These are phyloP conservation scores for Solanum hybrid DNA, from an alignment of 305 asterid species.

Conservation along the genomic window DNA sequence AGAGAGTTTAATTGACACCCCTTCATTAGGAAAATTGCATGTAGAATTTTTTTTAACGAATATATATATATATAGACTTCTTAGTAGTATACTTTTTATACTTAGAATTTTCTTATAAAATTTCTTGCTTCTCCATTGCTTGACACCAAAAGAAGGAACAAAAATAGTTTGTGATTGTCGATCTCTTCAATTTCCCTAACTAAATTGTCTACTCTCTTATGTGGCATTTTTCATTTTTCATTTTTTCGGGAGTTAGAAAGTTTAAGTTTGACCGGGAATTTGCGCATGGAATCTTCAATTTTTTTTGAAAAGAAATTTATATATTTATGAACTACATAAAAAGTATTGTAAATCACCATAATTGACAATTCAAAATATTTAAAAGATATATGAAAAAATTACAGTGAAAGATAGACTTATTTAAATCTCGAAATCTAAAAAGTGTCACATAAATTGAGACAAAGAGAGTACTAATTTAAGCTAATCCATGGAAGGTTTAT, in stretches of 20 bases:
- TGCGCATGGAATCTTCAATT: accelerated
- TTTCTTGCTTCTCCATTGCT: not conserved
- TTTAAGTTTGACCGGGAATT: not conserved
- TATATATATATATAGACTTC: not conserved
- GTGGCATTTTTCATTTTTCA: accelerated
- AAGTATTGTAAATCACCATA: not conserved
- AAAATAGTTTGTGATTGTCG: not conserved
- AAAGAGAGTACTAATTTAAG: not conserved
- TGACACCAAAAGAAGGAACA: not conserved
- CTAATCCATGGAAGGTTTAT: not conserved
- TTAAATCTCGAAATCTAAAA: accelerated
- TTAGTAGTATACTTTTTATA: not conserved
- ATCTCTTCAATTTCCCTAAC: not conserved
- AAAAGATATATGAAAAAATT: too few species aligned
- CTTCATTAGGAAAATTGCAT: not conserved
- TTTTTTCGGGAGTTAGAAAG: not conserved
- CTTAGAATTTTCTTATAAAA: not conserved
- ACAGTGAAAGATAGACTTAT: not conserved
- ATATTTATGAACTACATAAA: not conserved
- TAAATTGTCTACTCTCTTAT: not conserved
- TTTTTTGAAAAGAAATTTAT: not conserved
- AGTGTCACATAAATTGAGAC: not conserved
- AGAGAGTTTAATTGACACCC: not conserved
- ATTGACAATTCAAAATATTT: too few species aligned
- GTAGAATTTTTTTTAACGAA: not conserved